Percentiles rank a stretch among this genome's conserved stretches.
Evolutionary conservation across 2,329 filamentous ascomycete genomes (phyloP).

Genomic region (Diaporthe vaccinii): DNA sequence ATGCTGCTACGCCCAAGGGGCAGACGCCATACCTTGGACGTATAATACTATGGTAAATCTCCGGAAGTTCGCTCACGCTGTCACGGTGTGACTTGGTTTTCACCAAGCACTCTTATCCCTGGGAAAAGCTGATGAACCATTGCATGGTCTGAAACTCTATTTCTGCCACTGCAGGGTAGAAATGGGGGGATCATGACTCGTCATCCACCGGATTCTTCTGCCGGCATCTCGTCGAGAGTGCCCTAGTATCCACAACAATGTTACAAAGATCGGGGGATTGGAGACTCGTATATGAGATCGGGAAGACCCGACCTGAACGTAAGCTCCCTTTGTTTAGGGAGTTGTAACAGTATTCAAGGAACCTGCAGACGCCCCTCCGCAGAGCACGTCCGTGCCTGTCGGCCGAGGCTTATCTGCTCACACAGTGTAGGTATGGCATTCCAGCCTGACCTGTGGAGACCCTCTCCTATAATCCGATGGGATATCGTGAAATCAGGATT

Average conservation of each 20-base stretch:
- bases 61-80: background rate
- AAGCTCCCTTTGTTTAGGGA: background rate
- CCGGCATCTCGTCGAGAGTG: background rate
- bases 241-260: slow-evolving; percentile 6
- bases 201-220: background rate
- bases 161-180: slow-evolving; percentile 5
- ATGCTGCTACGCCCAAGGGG: background rate
- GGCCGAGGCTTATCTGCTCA: background rate
- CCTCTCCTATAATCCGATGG: slow-evolving; percentile 21
- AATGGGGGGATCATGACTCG: slow-evolving; percentile 16
- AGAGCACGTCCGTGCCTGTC: background rate
- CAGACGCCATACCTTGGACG: background rate
- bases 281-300: slow-evolving; percentile 25
- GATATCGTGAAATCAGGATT: background rate
- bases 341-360: background rate
- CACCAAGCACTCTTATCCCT: background rate
- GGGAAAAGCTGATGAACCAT: slow-evolving; percentile 22
- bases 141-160: slow-evolving; percentile 30
- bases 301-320: slow-evolving; percentile 8
- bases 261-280: background rate
- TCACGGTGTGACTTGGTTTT: background rate
- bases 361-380: background rate
- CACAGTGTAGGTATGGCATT: slow-evolving; percentile 1
- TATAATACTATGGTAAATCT: background rate
- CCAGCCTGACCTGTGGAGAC: slow-evolving; percentile 11